Base-by-base conservation (phyloP, 805 yeast genomes). In the Metschnikowia picachoensis region DNA sequence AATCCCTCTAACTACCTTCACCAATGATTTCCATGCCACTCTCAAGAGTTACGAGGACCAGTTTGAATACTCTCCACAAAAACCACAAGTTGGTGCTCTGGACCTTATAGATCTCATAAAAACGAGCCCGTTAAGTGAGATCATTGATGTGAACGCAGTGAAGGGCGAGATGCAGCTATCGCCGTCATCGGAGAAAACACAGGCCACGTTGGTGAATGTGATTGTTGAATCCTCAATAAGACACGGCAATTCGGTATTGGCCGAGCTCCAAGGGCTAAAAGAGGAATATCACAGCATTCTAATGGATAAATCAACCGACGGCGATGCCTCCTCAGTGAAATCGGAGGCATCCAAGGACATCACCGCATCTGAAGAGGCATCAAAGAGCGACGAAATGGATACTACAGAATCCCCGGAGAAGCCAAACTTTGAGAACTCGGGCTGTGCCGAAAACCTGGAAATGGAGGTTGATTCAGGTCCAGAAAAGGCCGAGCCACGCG, bases 151-250 rank as follows among this genome's bases (percentile, higher is more conserved):
- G 3, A 43, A 42, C 14, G 2, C 9, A 3, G 31, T 29, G 11
- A 37, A 37, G 27, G 46, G 42, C 17, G 34, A 28, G 7, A 4
- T 50, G 30, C 38, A 37, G 32, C 27, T 52, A 6, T 44, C 46
- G 35, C 44, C 42, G 13, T 10, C 38, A 4, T 40, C 43, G 2
- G 48, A 48, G 10, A 32, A 39, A 15, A 17, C 43, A 9, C 48
- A 44, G 34, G 38, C 54, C 8, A 29, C 41, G 12, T 39, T 52
- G 20, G 41, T 49, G 4, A 41, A 37, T 12, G 45, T 53, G 13
- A 29, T 48, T 30, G 57, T 52, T 1, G 56, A 53, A 15, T 43
- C 56, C 3, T 39, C 57, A 28, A 31, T 53, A 8, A 35, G 30
- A 4, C 41, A 47, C 15, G 46, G 56, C 15, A 36, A 47, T 13